phyloP scores from a whole-genome alignment of 139 green algal genomes.

The Edaphochlamys debaryana region DNA sequence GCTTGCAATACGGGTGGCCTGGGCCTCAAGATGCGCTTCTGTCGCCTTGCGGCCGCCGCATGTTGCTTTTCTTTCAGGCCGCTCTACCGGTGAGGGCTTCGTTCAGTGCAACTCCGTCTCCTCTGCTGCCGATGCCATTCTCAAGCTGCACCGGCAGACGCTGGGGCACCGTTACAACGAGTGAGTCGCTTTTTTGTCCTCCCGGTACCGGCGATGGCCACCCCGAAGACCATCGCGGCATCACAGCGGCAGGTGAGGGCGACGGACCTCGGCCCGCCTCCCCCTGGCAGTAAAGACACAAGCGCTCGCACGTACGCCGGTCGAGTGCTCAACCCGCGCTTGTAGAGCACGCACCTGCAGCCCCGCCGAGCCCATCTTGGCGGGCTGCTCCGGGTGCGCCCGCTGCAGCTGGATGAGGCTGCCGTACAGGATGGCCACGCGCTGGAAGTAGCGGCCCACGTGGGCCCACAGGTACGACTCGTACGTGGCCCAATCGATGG shows the following conservation, averaged over 20 bases:
- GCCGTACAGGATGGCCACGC: constrained; percentile 81
- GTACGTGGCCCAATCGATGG: constrained; percentile 99
- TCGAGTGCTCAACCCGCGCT: too few relatives aligned
- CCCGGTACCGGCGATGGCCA: too few relatives aligned
- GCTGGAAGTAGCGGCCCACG: constrained; percentile 70
- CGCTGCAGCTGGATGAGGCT: constrained; percentile 68
- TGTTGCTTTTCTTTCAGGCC: constrained; percentile 31
- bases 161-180: constrained; percentile 91
- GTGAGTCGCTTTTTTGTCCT: too few relatives aligned
- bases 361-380: constrained; percentile 23
- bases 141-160: constrained; percentile 72
- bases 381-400: constrained; percentile 40
- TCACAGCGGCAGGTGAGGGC: too few relatives aligned
- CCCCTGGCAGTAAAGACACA: too few relatives aligned
- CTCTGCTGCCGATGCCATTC: constrained; percentile 63
- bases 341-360: neutral
- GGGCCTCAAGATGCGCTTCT: too few relatives aligned
- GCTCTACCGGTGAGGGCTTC: constrained; percentile 45
- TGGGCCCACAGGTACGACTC: constrained; percentile 91
- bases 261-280: too few relatives aligned
- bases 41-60: too few relatives aligned
- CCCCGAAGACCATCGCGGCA: too few relatives aligned
- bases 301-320: too few relatives aligned
- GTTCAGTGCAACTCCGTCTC: constrained; percentile 59
- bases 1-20: too few relatives aligned